Percentiles rank a stretch among this genome's conserved stretches.
phyloP scores from a whole-genome alignment of 2,329 filamentous ascomycete genomes.

The Fusarium ambrosium region DNA sequence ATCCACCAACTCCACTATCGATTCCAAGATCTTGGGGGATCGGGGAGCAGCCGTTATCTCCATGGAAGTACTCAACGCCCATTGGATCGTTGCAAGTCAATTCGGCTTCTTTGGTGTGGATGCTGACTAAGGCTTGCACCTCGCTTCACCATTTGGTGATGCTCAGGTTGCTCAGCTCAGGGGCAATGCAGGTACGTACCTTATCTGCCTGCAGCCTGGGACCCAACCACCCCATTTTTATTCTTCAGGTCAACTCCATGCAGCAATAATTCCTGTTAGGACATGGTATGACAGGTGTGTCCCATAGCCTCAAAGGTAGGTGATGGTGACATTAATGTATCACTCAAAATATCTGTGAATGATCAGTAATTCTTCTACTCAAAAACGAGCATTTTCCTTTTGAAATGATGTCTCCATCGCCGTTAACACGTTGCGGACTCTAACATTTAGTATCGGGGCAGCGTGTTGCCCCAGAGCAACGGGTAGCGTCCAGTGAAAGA shows the following conservation, averaged over 20 bases:
- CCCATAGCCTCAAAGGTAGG: neutral
- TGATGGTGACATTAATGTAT: neutral
- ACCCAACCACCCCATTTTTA: slow-evolving; percentile 48
- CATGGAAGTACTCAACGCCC: neutral
- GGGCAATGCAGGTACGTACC: slow-evolving; percentile 26
- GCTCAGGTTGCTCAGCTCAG: slow-evolving; percentile 16
- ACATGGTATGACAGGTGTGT: neutral
- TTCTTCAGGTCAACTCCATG: slow-evolving; percentile 44
- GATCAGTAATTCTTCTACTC: neutral
- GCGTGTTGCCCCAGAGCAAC: slow-evolving; percentile 47
- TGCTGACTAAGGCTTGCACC: neutral
- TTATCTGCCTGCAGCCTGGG: slow-evolving; percentile 27
- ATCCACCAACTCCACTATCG: neutral
- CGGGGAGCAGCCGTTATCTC: neutral
- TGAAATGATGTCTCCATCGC: neutral
- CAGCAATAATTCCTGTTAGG: slow-evolving; percentile 52
- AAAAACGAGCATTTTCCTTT: neutral
- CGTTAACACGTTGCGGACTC: neutral
- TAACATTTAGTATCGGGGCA: slow-evolving; percentile 46
- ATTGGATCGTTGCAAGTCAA: neutral
- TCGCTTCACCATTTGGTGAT: neutral
- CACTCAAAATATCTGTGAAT: neutral
- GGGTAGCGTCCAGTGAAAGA: slow-evolving; percentile 33
- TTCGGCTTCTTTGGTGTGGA: neutral
- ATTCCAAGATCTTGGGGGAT: neutral